Percentiles rank a stretch among this genome's conserved stretches.
Conservation (phyloP, 1,139 yeast genomes). For the Taphrina communis region DNA sequence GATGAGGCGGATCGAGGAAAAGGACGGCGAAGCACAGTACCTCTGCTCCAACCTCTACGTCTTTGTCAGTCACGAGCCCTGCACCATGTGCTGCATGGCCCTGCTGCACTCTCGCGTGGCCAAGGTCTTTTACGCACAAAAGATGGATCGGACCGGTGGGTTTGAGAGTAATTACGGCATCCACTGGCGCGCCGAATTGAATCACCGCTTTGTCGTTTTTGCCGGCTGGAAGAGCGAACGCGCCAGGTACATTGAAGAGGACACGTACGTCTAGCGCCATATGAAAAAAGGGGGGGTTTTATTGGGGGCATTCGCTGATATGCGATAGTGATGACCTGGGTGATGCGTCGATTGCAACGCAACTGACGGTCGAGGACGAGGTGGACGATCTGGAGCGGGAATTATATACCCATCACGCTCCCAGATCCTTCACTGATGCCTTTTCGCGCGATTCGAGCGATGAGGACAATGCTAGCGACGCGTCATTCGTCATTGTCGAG, state of each 20-base stretch:
- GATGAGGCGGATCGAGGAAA: conserved; percentile 50
- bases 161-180: conserved; percentile 66
- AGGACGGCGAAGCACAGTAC: conserved; percentile 53
- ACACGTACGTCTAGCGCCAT: conserved; percentile 27
- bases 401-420: conserved; percentile 19
- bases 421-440: conserved; percentile 6
- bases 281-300: not conserved
- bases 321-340: conserved; percentile 4
- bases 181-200: conserved; percentile 72
- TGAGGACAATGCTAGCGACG: conserved; percentile 8
- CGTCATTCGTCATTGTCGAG: not conserved
- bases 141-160: conserved; percentile 61
- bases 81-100: conserved; percentile 97
- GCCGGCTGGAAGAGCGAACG: conserved; percentile 40
- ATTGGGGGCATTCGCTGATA: conserved; percentile 2
- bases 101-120: conserved; percentile 85
- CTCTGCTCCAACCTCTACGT: conserved; percentile 78
- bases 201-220: conserved; percentile 58
- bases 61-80: conserved; percentile 93
- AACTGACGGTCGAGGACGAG: conserved; percentile 3
- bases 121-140: conserved; percentile 65
- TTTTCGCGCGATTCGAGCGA: not conserved
- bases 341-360: not conserved
- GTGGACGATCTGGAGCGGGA: conserved; percentile 20
- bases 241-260: conserved; percentile 22